phyloP scores from a whole-genome alignment of 2,329 filamentous ascomycete genomes.

The Leptographium procerum region DNA sequence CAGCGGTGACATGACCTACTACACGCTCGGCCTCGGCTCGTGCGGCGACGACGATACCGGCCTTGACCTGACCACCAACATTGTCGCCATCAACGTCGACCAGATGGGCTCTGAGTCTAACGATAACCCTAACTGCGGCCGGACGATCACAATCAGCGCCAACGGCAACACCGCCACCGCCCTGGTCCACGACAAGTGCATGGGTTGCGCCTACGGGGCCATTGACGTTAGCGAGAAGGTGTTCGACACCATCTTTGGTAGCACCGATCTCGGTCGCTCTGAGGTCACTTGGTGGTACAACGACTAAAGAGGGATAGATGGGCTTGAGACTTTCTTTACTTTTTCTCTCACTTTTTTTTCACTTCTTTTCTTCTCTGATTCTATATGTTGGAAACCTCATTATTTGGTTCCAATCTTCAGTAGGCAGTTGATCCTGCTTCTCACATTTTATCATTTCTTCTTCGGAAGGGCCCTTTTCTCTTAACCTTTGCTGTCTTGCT shows the following conservation, averaged over 20 bases:
- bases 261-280: constrained; percentile 19
- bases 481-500: neutral
- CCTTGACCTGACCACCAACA: constrained; percentile 39
- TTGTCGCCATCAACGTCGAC: constrained; percentile 56
- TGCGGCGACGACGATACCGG: constrained; percentile 56
- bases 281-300: constrained; percentile 21
- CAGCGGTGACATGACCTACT: constrained; percentile 64
- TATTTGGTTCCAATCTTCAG: neutral
- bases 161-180: constrained; percentile 44
- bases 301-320: neutral
- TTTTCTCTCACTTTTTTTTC: neutral
- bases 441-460: neutral
- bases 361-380: neutral
- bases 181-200: constrained; percentile 63
- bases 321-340: neutral
- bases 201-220: constrained; percentile 44
- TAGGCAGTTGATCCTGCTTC: neutral
- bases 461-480: neutral
- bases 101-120: constrained; percentile 57
- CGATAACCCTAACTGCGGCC: constrained; percentile 59
- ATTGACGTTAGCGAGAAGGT: constrained; percentile 36
- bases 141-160: constrained; percentile 51
- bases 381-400: neutral
- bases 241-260: constrained; percentile 41
- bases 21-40: constrained; percentile 53